These are phyloP conservation scores for Monosporascus ibericus DNA, from an alignment of 2,329 filamentous ascomycete species.

Conservation along the genomic window DNA sequence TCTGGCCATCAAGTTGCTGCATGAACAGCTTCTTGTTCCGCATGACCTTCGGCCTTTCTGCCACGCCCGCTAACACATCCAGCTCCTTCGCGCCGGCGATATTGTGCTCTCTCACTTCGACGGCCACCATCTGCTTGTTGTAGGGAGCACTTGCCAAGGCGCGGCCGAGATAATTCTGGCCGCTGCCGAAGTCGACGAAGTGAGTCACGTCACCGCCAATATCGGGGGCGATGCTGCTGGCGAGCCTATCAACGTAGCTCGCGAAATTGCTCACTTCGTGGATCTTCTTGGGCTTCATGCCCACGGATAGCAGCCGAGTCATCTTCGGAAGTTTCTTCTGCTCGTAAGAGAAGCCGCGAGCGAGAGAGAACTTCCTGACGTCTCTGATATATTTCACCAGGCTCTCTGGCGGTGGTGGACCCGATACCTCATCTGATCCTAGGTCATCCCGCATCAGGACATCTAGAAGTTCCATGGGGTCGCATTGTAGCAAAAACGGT, in stretches of 20 bases:
- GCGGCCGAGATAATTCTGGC: conserved; percentile 91
- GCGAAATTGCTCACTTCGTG: conserved; percentile 92
- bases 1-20: conserved; percentile 39
- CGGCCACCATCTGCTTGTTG: conserved; percentile 79
- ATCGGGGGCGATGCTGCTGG: conserved; percentile 50
- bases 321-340: conserved; percentile 48
- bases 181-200: conserved; percentile 91
- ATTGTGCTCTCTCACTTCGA: conserved; percentile 82
- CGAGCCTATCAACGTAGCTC: conserved; percentile 65
- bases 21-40: conserved; percentile 78
- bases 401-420: conserved; percentile 40
- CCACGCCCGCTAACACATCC: conserved; percentile 75
- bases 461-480: conserved; percentile 72
- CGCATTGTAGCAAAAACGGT: conserved; percentile 63
- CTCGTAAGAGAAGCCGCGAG: conserved; percentile 49
- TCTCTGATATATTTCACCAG: conserved; percentile 67
- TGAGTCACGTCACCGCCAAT: conserved; percentile 65
- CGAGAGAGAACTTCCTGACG: conserved; percentile 64
- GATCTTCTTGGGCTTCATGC: conserved; percentile 94
- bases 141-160: conserved; percentile 81
- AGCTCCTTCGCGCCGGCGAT: conserved; percentile 79
- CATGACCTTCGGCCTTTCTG: conserved; percentile 65
- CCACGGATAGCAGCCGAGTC: conserved; percentile 68
- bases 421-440: conserved; percentile 22
- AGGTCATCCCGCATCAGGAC: conserved; percentile 76